These are phyloP conservation scores for Aspergillus panamensis DNA, from an alignment of 495 filamentous ascomycete genomes.

Conservation along the genomic window DNA sequence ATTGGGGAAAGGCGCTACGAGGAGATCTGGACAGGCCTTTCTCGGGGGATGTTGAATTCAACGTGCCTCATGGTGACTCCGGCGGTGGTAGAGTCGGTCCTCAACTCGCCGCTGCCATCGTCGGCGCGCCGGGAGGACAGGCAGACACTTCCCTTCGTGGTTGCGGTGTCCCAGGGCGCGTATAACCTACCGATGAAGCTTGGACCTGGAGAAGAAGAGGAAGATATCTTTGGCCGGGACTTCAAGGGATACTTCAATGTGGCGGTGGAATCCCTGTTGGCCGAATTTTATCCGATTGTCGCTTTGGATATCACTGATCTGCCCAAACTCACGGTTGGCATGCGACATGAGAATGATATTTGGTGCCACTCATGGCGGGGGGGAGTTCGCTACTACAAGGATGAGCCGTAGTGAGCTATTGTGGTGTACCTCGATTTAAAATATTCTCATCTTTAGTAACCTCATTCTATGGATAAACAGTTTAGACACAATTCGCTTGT, in stretches of 20 bases:
- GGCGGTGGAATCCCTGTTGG: neutral
- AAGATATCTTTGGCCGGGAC: neutral
- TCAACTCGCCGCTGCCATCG: neutral
- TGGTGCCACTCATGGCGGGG: neutral
- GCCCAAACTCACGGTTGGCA: neutral
- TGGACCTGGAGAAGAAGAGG: neutral
- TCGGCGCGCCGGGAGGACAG: neutral
- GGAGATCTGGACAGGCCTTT: neutral
- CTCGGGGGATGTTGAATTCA: neutral
- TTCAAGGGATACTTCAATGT: neutral
- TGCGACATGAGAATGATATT: neutral
- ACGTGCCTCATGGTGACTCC: neutral
- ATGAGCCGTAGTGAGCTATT: too few species aligned
- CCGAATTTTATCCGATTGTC: neutral
- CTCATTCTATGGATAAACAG: too few species aligned
- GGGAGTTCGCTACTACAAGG: too few species aligned
- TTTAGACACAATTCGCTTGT: too few species aligned
- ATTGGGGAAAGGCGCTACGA: neutral
- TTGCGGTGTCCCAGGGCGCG: neutral
- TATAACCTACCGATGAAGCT: neutral
- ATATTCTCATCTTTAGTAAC: too few species aligned
- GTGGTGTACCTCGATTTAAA: too few species aligned
- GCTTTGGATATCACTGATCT: neutral
- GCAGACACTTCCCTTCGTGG: neutral
- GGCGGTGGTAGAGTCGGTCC: neutral